phyloP scores from a whole-genome alignment of 148 eudicot species.

The Spergularia bocconei region DNA sequence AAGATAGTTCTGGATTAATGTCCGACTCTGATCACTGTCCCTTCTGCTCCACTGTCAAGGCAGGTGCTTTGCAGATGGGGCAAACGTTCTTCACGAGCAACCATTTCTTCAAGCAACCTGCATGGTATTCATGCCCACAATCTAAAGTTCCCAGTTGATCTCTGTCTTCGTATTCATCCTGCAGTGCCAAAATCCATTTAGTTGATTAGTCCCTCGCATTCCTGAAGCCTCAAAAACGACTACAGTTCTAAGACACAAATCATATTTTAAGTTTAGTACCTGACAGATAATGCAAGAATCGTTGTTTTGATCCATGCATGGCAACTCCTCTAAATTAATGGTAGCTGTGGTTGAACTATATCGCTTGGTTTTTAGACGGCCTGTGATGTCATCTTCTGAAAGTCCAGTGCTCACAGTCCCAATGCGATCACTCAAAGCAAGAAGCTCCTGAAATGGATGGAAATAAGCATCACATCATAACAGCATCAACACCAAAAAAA shows the following conservation, averaged over 20 bases:
- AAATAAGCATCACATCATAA: conserved; percentile 10
- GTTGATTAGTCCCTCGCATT: background rate
- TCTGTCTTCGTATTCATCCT: conserved; percentile 71
- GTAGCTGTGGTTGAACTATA: conserved; percentile 35
- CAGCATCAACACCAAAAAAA: background rate
- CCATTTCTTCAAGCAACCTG: conserved; percentile 77
- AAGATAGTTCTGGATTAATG: conserved; percentile 1
- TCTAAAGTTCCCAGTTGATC: conserved; percentile 63
- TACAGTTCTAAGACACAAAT: background rate
- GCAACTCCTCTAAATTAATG: conserved; percentile 47
- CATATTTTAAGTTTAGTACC: conserved; percentile 35
- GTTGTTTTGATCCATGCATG: conserved; percentile 43
- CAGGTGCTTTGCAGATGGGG: conserved; percentile 78
- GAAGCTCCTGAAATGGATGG: conserved; percentile 71
- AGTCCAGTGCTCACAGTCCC: conserved; percentile 80
- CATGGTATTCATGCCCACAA: conserved; percentile 90
- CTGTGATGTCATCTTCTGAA: conserved; percentile 56
- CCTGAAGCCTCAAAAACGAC: background rate
- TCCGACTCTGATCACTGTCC: conserved; percentile 8
- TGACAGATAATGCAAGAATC: conserved; percentile 89
- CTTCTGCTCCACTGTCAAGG: conserved; percentile 43
- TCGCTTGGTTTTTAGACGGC: conserved; percentile 53
- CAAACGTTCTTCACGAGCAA: conserved; percentile 74
- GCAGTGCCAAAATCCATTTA: conserved; percentile 26
- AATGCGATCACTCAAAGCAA: conserved; percentile 88